Conservation (phyloP, 805 yeast genomes). For the Metschnikowia colocasiae region DNA sequence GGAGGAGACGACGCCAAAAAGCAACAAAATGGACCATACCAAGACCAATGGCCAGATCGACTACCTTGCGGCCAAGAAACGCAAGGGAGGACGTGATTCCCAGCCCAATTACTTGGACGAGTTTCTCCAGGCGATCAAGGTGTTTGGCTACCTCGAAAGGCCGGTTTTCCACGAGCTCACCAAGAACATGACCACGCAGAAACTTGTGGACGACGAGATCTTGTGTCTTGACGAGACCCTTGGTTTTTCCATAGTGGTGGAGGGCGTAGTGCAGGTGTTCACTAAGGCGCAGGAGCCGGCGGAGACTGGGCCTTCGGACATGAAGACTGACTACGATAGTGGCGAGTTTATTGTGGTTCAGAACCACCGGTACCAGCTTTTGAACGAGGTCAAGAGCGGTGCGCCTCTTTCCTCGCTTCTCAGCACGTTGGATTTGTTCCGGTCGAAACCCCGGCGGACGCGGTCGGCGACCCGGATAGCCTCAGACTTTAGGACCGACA, state of each 20-base stretch:
- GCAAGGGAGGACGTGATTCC: constrained; percentile 20
- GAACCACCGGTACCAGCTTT: constrained; percentile 61
- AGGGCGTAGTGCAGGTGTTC: constrained; percentile 81
- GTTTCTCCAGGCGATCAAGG: constrained; percentile 83
- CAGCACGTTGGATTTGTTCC: constrained; percentile 72
- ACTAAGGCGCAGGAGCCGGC: constrained; percentile 41
- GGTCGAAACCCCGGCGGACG: constrained; percentile 5
- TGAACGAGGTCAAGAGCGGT: constrained; percentile 80
- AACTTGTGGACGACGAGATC: constrained; percentile 71
- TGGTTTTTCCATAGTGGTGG: constrained; percentile 91
- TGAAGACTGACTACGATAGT: constrained; percentile 28
- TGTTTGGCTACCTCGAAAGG: constrained; percentile 88
- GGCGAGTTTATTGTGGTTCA: constrained; percentile 49
- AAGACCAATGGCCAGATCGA: constrained; percentile 41
- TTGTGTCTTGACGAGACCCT: constrained; percentile 66
- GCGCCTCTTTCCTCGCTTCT: constrained; percentile 80
- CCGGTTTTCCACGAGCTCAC: constrained; percentile 92
- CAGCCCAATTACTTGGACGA: constrained; percentile 77
- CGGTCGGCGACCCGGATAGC: no score
- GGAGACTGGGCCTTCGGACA: constrained; percentile 13
- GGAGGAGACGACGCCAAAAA: constrained; percentile 23
- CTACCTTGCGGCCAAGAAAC: constrained; percentile 39
- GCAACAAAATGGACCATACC: constrained; percentile 35
- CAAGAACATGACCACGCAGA: constrained; percentile 85
- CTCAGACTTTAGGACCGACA: no score